Percentiles rank a stretch among this genome's conserved stretches.
phyloP scores from a whole-genome alignment of 352 stramenopile genomes.

The Globisporangium middletonii region DNA sequence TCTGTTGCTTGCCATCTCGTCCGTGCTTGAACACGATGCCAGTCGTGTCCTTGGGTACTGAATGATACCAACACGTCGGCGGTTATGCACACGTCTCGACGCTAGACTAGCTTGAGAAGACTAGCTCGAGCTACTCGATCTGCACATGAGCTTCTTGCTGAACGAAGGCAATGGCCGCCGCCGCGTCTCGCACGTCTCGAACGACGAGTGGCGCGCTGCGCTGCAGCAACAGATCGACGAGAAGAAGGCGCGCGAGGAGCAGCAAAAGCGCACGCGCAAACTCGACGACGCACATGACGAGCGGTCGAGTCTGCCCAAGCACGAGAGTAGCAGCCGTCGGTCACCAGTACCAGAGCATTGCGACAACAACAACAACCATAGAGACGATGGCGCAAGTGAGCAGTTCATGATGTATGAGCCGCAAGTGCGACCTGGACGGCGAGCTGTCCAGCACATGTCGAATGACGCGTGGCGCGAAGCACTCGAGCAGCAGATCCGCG shows the following conservation, averaged over 20 bases:
- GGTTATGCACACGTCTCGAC: background rate
- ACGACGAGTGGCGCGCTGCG: constrained; percentile 30
- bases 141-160: constrained; percentile 14
- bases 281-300: background rate
- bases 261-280: constrained; percentile 5
- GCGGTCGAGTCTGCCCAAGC: background rate
- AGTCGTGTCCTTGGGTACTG: too few relatives aligned
- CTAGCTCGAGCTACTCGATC: too few relatives aligned
- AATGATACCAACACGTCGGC: too few relatives aligned
- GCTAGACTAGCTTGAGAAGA: too few relatives aligned
- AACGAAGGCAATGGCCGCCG: constrained; percentile 13
- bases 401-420: background rate
- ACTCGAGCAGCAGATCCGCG: constrained; percentile 43
- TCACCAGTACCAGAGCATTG: background rate
- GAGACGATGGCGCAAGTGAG: background rate
- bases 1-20: too few relatives aligned
- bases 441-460: constrained; percentile 31
- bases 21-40: too few relatives aligned
- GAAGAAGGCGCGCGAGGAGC: constrained; percentile 19
- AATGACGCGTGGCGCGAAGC: constrained; percentile 33
- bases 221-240: constrained; percentile 30
- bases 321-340: background rate
- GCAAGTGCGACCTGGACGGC: constrained; percentile 13
- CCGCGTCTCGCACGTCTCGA: constrained; percentile 20
- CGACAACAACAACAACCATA: constrained; percentile 1